phyloP scores from a whole-genome alignment of 2,329 filamentous ascomycete genomes.

The Colletotrichum siamense region DNA sequence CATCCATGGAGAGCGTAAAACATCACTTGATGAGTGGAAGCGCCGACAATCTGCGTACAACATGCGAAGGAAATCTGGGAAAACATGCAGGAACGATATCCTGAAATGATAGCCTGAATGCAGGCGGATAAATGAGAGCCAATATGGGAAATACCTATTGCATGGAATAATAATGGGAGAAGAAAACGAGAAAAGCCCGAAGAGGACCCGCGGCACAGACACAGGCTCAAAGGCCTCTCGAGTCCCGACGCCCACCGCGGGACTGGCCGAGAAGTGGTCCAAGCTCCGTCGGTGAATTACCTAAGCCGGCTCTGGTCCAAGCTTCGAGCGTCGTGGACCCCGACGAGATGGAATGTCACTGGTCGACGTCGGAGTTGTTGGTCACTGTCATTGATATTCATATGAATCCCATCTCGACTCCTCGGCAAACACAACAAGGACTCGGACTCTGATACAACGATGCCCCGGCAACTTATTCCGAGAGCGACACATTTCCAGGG shows the following conservation, averaged over 20 bases:
- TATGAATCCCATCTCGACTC: neutral
- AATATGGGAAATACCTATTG: neutral
- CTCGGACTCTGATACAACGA: neutral
- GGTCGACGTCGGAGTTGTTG: neutral
- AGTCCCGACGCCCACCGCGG: neutral
- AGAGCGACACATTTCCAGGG: neutral
- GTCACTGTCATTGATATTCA: neutral
- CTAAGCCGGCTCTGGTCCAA: neutral
- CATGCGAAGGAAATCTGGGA: neutral
- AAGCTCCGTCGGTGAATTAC: neutral
- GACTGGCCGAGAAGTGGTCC: neutral
- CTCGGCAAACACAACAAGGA: neutral
- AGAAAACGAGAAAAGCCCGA: neutral
- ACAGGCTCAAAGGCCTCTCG: neutral
- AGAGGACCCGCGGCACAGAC: neutral
- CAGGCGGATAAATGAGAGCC: neutral
- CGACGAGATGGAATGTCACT: neutral
- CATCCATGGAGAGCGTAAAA: neutral
- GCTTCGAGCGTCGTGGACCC: neutral
- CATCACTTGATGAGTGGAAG: constrained; percentile 15
- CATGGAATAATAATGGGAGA: neutral
- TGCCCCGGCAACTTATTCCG: neutral
- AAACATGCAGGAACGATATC: neutral
- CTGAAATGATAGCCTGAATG: neutral
- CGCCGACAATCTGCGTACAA: neutral